Base-by-base conservation (phyloP, 805 yeast genomes). In the Zygosaccharomyces bailii region DNA sequence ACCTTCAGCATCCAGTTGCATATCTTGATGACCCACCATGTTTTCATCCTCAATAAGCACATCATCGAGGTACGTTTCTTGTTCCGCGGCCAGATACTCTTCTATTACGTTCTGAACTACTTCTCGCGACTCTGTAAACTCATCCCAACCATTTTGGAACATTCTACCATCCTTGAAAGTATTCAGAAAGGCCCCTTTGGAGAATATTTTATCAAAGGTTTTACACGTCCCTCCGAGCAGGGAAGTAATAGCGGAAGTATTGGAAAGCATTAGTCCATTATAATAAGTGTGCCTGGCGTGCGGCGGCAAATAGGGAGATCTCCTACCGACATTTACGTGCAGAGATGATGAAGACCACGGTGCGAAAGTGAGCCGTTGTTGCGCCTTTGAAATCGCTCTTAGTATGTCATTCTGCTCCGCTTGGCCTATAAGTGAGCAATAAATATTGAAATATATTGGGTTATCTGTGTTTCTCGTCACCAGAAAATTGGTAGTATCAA, bases 331-430 rank as follows among this genome's bases (percentile, higher is more conserved):
- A 5, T 91, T 89, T 0, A 89, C 70, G 57, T 88, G 93, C 4
- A 89, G 75, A 5, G 89, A 76, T 0, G 89, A 77, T 0, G 93
- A 80, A 0, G 88, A 78, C 89, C 96, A 86, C 0, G 96, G 93
- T 2, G 87, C 87, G 67, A 88, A 93, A 20, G 76, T 72, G 1
- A 88, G 72, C 43, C 91, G 65, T 42, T 78, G 78, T 50, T 82
- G 82, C 0, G 86, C 80, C 51, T 81, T 79, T 2, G 75, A 57
- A 14, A 78, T 66, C 1, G 86, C 88, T 57, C 81, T 82, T 40
- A 82, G 82, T 2, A 86, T 75, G 53, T 90, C 97, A 3, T 70
- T 68, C 41, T 82, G 86, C 52, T 84, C 87, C 17, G 73, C 68
- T 19, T 46, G 64, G 39, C 79, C 96, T 68, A 73, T 86, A 48